Conservation (phyloP, 2,329 filamentous ascomycete genomes). For the Paecilomyces formosus region DNA sequence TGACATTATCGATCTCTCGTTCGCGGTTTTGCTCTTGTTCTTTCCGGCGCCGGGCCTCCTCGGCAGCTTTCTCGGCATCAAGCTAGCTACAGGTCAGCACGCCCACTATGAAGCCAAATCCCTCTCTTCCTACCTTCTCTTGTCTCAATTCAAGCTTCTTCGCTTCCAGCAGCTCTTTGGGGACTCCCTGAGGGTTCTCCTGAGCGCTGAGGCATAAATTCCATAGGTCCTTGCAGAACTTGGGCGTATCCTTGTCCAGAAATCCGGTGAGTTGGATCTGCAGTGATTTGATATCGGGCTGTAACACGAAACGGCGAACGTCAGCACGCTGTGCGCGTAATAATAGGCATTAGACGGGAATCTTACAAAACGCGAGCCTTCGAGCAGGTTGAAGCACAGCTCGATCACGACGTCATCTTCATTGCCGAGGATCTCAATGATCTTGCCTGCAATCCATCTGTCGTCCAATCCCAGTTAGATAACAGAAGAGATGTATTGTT, state of each 20-base stretch:
- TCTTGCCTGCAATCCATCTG: conserved; percentile 89
- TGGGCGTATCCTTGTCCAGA: conserved; percentile 80
- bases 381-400: conserved; percentile 62
- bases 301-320: conserved; percentile 8
- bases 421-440: conserved; percentile 78
- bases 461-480: conserved; percentile 2
- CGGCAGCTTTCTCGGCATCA: conserved; percentile 73
- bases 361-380: conserved; percentile 69
- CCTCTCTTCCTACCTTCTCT: conserved; percentile 63
- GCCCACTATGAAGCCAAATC: background rate
- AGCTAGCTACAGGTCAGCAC: conserved; percentile 45
- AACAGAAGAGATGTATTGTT: background rate
- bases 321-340: conserved; percentile 13
- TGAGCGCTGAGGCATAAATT: conserved; percentile 85
- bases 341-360: background rate
- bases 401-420: conserved; percentile 97
- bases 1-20: conserved; percentile 59
- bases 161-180: conserved; percentile 87
- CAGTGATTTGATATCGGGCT: conserved; percentile 93
- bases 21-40: conserved; percentile 67
- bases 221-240: conserved; percentile 93
- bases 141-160: conserved; percentile 94
- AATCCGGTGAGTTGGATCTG: conserved; percentile 95
- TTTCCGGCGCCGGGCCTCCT: conserved; percentile 63
- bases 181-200: conserved; percentile 78